phyloP scores from a whole-genome alignment of 2,329 filamentous ascomycete genomes.

The Talaromyces albobiverticillius region DNA sequence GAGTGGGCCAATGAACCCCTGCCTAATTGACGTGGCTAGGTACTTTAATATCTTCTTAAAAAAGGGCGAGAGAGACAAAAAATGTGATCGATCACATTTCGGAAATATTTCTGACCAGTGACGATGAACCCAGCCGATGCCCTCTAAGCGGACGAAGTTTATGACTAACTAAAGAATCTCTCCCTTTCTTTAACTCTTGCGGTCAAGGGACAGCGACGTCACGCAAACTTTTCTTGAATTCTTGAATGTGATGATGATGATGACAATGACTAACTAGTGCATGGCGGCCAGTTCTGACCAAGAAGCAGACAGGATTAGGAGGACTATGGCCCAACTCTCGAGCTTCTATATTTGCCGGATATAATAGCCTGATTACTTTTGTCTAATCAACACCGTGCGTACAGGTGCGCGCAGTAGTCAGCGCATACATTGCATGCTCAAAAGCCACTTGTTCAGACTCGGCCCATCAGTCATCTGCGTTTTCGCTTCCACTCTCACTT shows the following conservation, averaged over 20 bases:
- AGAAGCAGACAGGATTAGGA: not conserved
- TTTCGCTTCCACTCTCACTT: slow-evolving; percentile 2
- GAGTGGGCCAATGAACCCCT: too few species aligned
- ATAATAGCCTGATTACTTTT: not conserved
- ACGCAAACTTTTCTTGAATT: not conserved
- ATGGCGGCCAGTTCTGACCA: not conserved
- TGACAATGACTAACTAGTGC: not conserved
- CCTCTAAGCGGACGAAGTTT: too few species aligned
- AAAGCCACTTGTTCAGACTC: not conserved
- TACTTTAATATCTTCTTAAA: not conserved
- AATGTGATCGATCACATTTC: not conserved
- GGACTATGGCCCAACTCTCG: not conserved
- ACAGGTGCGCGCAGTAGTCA: not conserved
- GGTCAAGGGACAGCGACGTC: not conserved
- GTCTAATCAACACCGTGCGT: not conserved
- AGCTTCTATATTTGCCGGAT: not conserved
- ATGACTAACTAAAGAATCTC: too few species aligned
- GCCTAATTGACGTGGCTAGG: not conserved
- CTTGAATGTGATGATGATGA: not conserved
- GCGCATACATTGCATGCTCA: not conserved
- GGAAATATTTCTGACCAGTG: not conserved
- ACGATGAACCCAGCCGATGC: too few species aligned
- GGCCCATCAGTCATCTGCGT: not conserved
- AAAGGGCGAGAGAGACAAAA: not conserved
- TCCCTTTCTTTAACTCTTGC: too few species aligned